Percentiles rank a stretch among this genome's conserved stretches.
Evolutionary conservation across 495 filamentous ascomycete genomes (phyloP).

Genomic region (Penicillium herquei): DNA sequence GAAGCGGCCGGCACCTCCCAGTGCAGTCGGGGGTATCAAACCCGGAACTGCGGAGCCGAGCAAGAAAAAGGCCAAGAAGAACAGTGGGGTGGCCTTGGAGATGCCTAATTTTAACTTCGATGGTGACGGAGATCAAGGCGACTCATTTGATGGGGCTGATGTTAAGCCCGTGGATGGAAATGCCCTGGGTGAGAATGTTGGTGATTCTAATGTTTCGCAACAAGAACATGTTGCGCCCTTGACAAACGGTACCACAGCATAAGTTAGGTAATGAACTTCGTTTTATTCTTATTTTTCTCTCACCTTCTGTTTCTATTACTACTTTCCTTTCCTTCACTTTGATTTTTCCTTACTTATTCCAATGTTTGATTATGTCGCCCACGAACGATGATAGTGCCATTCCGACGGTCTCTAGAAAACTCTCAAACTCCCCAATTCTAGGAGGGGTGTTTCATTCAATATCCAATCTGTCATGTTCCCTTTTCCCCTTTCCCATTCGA

Average conservation of each 20-base stretch:
- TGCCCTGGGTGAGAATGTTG: conserved; percentile 9
- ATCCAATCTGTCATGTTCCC: background rate
- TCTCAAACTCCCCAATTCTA: background rate
- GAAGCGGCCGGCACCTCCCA: conserved; percentile 66
- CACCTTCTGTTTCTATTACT: background rate
- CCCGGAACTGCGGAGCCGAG: conserved; percentile 35
- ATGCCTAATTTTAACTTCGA: conserved; percentile 31
- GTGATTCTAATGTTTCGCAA: conserved; percentile 10
- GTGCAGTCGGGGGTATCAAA: conserved; percentile 23
- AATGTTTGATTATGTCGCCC: background rate
- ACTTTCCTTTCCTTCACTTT: background rate
- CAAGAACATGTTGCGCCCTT: conserved; percentile 16
- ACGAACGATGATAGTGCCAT: background rate
- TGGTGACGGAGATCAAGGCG: conserved; percentile 28
- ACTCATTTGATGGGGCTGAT: conserved; percentile 20
- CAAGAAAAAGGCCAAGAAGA: conserved; percentile 50
- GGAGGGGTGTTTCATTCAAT: background rate
- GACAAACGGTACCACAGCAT: conserved; percentile 36
- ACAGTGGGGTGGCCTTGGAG: conserved; percentile 35
- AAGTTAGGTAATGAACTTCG: background rate
- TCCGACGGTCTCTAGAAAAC: background rate
- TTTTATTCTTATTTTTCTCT: background rate
- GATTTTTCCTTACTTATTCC: background rate
- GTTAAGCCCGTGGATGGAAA: conserved; percentile 18
- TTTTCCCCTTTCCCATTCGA: background rate